Evolutionary conservation across 2,329 filamentous ascomycete genomes (phyloP).

Genomic region (Pyrenophora graminea): DNA sequence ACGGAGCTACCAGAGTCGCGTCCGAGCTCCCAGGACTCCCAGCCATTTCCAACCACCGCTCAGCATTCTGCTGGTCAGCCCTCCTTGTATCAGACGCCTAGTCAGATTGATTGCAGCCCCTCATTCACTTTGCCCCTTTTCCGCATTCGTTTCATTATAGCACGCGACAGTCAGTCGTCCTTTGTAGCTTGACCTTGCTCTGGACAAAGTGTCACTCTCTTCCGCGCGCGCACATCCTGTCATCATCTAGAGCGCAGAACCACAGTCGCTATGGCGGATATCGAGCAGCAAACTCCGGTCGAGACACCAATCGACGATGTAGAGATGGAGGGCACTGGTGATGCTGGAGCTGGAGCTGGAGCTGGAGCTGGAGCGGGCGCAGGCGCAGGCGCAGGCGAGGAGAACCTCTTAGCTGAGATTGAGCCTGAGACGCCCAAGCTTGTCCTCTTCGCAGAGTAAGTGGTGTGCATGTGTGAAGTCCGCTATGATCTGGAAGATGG

Average conservation of each 20-base stretch:
- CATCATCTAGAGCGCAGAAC: background rate
- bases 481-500: no score
- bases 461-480: background rate
- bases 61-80: background rate
- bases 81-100: no score
- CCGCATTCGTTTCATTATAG: background rate
- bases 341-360: conserved; percentile 9
- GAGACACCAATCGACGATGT: conserved; percentile 49
- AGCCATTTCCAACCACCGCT: background rate
- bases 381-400: conserved; percentile 32
- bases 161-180: background rate
- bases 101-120: no score
- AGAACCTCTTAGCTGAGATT: conserved; percentile 47
- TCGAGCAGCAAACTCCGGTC: conserved; percentile 34
- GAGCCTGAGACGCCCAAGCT: conserved; percentile 49
- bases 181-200: background rate
- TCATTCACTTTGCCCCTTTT: background rate
- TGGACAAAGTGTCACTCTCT: background rate
- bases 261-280: conserved; percentile 34
- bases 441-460: conserved; percentile 54
- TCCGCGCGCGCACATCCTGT: conserved; percentile 1
- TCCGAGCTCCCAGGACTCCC: conserved; percentile 4
- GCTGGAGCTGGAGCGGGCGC: conserved; percentile 2
- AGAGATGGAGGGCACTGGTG: conserved; percentile 51
- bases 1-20: conserved; percentile 1